Conservation (phyloP, 1,284 basidiomycete genomes). For the Rhodotorula mucilaginosa region DNA sequence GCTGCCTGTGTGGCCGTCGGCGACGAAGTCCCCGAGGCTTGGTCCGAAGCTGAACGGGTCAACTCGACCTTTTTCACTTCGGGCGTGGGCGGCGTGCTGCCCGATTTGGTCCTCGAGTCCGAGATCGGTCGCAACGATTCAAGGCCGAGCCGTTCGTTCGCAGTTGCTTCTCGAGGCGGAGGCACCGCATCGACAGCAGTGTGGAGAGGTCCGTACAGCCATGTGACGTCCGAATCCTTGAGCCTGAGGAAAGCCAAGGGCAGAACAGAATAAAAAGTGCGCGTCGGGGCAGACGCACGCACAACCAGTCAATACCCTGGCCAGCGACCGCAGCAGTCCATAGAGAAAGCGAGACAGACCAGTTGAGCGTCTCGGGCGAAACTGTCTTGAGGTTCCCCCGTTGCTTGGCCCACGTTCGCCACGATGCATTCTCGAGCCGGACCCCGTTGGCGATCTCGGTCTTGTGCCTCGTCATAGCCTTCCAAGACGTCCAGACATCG, state of each 20-base stretch:
- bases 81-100: neutral
- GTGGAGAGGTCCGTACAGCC: slow-evolving; percentile 96
- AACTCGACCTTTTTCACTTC: slow-evolving; percentile 35
- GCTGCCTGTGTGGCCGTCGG: slow-evolving; percentile 7
- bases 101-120: slow-evolving; percentile 7
- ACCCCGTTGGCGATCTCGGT: slow-evolving; percentile 96
- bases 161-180: slow-evolving; percentile 55
- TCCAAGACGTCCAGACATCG: slow-evolving; percentile 97
- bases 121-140: slow-evolving; percentile 45
- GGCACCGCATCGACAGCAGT: slow-evolving; percentile 73
- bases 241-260: slow-evolving; percentile 63
- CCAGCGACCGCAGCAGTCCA: neutral
- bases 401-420: slow-evolving; percentile 99
- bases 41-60: slow-evolving; percentile 2
- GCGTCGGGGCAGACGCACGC: neutral
- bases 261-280: neutral
- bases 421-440: slow-evolving; percentile 93
- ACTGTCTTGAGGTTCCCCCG: slow-evolving; percentile 93
- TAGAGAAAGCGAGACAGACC: slow-evolving; percentile 61
- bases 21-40: slow-evolving; percentile 1
- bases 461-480: slow-evolving; percentile 97
- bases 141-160: slow-evolving; percentile 57
- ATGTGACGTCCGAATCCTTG: slow-evolving; percentile 98
- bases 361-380: slow-evolving; percentile 95
- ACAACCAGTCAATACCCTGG: neutral